Evolutionary conservation across 2,329 filamentous ascomycete species (phyloP).

Genomic region (Sporothrix pseudoabietina): DNA sequence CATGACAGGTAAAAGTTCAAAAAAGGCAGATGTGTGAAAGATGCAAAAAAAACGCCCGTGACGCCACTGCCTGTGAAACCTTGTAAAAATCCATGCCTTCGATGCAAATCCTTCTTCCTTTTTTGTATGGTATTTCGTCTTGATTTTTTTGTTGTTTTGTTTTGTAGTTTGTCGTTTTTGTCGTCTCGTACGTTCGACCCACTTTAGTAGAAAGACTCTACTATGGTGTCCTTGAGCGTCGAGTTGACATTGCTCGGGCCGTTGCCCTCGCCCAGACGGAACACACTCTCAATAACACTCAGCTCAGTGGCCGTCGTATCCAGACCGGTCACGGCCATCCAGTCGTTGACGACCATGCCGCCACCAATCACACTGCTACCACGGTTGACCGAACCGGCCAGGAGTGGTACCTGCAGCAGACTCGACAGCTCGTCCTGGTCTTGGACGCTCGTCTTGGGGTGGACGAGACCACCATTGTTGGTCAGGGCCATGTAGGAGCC

Average conservation of each 20-base stretch:
- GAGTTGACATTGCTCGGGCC: conserved; percentile 78
- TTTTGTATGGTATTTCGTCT: background rate
- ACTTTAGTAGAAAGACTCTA: conserved; percentile 94
- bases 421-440: conserved; percentile 97
- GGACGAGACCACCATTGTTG: conserved; percentile 95
- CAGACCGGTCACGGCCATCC: conserved; percentile 90
- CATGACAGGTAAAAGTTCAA: conserved; percentile 19
- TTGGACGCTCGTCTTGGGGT: conserved; percentile 94
- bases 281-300: conserved; percentile 94
- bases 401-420: conserved; percentile 90
- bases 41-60: conserved; percentile 25
- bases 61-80: conserved; percentile 28
- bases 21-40: conserved; percentile 5
- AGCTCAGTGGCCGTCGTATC: conserved; percentile 97
- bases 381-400: conserved; percentile 91
- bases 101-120: background rate
- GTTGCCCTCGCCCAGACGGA: conserved; percentile 85
- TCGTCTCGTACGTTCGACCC: conserved; percentile 19
- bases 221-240: conserved; percentile 94
- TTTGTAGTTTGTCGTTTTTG: background rate
- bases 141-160: background rate
- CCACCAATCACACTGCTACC: conserved; percentile 94
- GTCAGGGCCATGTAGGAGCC: conserved; percentile 95
- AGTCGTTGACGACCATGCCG: conserved; percentile 96
- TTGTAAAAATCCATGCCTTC: background rate